Percentiles rank a stretch among this genome's conserved stretches.
These are phyloP conservation scores for Exophiala calicioides DNA, from an alignment of 2,329 filamentous ascomycete species.

Conservation along the genomic window DNA sequence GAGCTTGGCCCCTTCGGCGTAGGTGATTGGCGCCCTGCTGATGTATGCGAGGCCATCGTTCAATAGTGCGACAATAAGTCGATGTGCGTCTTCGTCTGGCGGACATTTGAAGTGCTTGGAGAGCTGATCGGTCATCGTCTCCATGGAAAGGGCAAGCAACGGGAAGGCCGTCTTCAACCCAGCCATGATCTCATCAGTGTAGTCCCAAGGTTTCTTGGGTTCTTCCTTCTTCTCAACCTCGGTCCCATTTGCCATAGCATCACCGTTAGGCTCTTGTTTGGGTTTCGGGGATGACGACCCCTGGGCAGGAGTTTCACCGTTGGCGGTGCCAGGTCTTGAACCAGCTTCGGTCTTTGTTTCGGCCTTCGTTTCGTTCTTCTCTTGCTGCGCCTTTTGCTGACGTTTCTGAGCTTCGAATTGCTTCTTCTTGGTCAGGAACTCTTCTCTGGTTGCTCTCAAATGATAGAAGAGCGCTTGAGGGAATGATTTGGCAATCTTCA, in stretches of 20 bases:
- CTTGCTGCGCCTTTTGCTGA: constrained; percentile 22
- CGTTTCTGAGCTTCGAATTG: constrained; percentile 26
- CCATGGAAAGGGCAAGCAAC: constrained; percentile 93
- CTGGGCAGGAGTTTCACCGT: constrained; percentile 42
- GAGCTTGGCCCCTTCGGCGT: constrained; percentile 87
- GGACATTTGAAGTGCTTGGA: constrained; percentile 99
- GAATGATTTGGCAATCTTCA: constrained; percentile 93
- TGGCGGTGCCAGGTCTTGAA: constrained; percentile 46
- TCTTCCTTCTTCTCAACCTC: constrained; percentile 38
- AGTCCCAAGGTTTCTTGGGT: constrained; percentile 86
- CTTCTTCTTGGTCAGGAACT: constrained; percentile 91
- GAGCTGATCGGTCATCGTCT: constrained; percentile 99
- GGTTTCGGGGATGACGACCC: constrained; percentile 40
- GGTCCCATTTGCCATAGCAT: constrained; percentile 43
- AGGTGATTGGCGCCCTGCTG: constrained; percentile 79
- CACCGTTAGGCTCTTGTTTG: constrained; percentile 57
- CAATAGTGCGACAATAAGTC: constrained; percentile 92
- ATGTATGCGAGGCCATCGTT: constrained; percentile 96
- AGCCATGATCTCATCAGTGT: constrained; percentile 92
- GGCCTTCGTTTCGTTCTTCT: constrained; percentile 17
- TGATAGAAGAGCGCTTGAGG: constrained; percentile 96
- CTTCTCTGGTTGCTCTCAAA: constrained; percentile 87
- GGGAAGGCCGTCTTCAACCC: constrained; percentile 97
- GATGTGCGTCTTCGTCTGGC: constrained; percentile 95
- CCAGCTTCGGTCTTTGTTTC: constrained; percentile 12